A percentile compares a stretch with the other conserved stretches of the same genome.
Evolutionary conservation across 2,329 filamentous ascomycete genomes (phyloP).

Genomic region (Fusarium transvaalense): DNA sequence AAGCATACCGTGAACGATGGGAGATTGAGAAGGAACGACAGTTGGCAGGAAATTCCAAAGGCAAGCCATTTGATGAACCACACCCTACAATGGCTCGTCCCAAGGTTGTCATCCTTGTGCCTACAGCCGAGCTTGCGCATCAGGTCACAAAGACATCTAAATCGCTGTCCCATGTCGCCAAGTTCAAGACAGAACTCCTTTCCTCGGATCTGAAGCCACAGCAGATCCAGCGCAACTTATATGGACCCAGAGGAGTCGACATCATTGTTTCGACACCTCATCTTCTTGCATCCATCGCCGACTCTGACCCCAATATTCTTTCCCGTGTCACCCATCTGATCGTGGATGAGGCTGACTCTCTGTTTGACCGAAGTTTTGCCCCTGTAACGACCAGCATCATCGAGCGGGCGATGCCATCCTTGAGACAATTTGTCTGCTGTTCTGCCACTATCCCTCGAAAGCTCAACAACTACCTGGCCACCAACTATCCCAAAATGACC

Average conservation of each 20-base stretch:
- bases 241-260: conserved; percentile 84
- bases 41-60: conserved; percentile 64
- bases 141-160: conserved; percentile 89
- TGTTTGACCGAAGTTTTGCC: conserved; percentile 93
- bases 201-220: conserved; percentile 81
- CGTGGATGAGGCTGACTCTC: conserved; percentile 94
- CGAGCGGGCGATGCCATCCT: conserved; percentile 81
- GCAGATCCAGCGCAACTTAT: conserved; percentile 87
- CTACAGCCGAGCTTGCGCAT: conserved; percentile 89
- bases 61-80: conserved; percentile 75
- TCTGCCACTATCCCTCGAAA: conserved; percentile 95
- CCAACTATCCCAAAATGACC: conserved; percentile 83
- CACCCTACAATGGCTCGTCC: conserved; percentile 83
- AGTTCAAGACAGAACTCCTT: conserved; percentile 86
- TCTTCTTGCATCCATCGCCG: conserved; percentile 86
- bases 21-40: conserved; percentile 70
- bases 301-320: conserved; percentile 90
- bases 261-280: conserved; percentile 90
- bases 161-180: conserved; percentile 83
- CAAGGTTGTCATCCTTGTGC: conserved; percentile 86
- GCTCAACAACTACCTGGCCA: conserved; percentile 85
- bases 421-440: conserved; percentile 90
- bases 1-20: conserved; percentile 67
- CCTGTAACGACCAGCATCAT: conserved; percentile 85
- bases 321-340: conserved; percentile 91